Evolutionary conservation across 108 stramenopile genomes (phyloP).

Genomic region (Discostella stelligeroides): DNA sequence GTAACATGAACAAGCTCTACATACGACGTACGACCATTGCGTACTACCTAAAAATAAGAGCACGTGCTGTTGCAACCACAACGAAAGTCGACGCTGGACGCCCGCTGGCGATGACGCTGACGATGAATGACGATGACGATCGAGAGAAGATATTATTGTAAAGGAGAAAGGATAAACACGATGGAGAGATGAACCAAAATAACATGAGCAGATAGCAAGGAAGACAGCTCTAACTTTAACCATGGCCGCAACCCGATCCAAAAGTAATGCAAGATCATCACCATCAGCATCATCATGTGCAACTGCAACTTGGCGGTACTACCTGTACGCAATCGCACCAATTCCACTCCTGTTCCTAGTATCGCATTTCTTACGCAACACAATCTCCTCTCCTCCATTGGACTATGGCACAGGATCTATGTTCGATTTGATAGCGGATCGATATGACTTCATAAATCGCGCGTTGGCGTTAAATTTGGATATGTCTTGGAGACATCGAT

Average conservation of each 20-base stretch:
- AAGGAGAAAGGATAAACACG: too few relatives aligned
- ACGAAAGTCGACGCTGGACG: neutral
- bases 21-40: neutral
- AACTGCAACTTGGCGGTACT: slow-evolving; percentile 5
- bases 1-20: slow-evolving; percentile 1
- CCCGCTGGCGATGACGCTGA: slow-evolving; percentile 1
- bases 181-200: neutral
- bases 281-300: neutral
- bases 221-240: neutral
- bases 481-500: slow-evolving; percentile 76
- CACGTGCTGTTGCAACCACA: too few relatives aligned
- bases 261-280: neutral
- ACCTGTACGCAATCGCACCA: slow-evolving; percentile 17
- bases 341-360: slow-evolving; percentile 25
- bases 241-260: slow-evolving; percentile 24
- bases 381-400: slow-evolving; percentile 46
- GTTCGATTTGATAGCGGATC: slow-evolving; percentile 88
- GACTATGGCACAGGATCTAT: slow-evolving; percentile 78
- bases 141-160: too few relatives aligned
- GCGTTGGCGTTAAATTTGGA: slow-evolving; percentile 86
- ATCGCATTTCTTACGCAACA: slow-evolving; percentile 33
- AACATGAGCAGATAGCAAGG: too few relatives aligned
- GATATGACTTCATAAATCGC: slow-evolving; percentile 86
- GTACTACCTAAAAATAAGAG: too few relatives aligned
- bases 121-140: too few relatives aligned